A percentile compares a stretch with the other conserved stretches of the same genome.
phyloP scores from a whole-genome alignment of 2,329 filamentous ascomycete species.

The Diplodia scrobiculata region DNA sequence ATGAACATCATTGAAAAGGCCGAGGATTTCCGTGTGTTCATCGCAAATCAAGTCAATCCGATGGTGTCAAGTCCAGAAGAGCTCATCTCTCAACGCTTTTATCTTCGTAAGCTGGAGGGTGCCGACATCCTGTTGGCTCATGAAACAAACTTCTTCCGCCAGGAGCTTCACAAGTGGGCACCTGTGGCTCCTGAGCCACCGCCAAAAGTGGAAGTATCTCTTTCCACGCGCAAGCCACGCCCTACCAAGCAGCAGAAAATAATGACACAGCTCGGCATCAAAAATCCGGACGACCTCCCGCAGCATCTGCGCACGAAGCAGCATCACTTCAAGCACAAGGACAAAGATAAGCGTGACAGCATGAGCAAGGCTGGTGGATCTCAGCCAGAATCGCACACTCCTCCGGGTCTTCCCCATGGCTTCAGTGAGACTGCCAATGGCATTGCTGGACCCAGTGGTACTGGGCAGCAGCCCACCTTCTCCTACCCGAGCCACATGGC shows the following conservation, averaged over 20 bases:
- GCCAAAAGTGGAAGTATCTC: conserved; percentile 80
- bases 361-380: conserved; percentile 34
- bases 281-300: conserved; percentile 87
- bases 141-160: conserved; percentile 97
- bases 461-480: conserved; percentile 19
- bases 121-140: conserved; percentile 87
- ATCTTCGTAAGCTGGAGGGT: conserved; percentile 93
- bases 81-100: conserved; percentile 87
- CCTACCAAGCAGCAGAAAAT: conserved; percentile 97
- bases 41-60: conserved; percentile 78
- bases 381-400: conserved; percentile 43
- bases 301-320: conserved; percentile 75
- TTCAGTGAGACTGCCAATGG: conserved; percentile 20
- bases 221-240: conserved; percentile 90
- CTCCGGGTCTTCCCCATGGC: conserved; percentile 42
- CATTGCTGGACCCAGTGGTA: conserved; percentile 10
- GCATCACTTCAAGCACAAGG: conserved; percentile 38
- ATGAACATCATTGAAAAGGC: conserved; percentile 85
- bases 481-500: conserved; percentile 15
- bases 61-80: conserved; percentile 81
- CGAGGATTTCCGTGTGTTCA: conserved; percentile 78
- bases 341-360: conserved; percentile 32
- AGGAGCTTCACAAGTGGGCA: conserved; percentile 92
- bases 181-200: conserved; percentile 85
- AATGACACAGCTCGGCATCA: conserved; percentile 82